Percentiles rank a stretch among this genome's conserved stretches.
phyloP scores from a whole-genome alignment of 225 moss, liverwort and hornwort species.

The Physcomitrellopsis africana region DNA sequence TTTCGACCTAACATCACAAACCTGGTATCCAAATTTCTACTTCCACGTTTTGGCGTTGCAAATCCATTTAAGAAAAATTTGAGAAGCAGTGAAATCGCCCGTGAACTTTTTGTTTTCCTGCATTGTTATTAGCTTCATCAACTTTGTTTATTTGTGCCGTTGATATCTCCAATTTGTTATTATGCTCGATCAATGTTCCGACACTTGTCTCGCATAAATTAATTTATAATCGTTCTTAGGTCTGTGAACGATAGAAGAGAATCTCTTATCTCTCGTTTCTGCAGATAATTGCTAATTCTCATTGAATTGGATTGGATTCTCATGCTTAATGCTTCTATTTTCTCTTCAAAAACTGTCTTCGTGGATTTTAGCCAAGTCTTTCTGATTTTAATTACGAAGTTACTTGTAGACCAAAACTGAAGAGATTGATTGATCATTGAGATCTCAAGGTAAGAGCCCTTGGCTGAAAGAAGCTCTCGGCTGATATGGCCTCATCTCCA shows the following conservation, averaged over 20 bases:
- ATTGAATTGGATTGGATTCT: no score
- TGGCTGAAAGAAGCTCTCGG: neutral
- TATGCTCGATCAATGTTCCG: neutral
- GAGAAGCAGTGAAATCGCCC: neutral
- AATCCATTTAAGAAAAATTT: neutral
- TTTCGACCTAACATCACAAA: neutral
- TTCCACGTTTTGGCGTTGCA: neutral
- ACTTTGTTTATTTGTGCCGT: neutral
- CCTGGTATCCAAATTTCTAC: neutral
- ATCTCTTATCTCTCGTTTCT: neutral
- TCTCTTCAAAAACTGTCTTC: neutral
- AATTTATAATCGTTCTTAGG: neutral
- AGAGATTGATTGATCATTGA: neutral
- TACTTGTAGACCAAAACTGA: neutral
- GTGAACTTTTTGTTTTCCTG: neutral
- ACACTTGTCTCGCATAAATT: neutral
- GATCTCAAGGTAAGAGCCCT: neutral
- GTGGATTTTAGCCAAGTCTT: neutral
- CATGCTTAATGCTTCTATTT: neutral
- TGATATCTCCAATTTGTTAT: neutral
- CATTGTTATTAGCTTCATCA: neutral
- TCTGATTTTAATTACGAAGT: neutral
- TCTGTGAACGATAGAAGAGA: neutral
- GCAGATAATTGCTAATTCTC: neutral
- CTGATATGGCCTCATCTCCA: conserved; percentile 18